Conservation (phyloP, 345 rosid species). For the Passiflora organensis region DNA sequence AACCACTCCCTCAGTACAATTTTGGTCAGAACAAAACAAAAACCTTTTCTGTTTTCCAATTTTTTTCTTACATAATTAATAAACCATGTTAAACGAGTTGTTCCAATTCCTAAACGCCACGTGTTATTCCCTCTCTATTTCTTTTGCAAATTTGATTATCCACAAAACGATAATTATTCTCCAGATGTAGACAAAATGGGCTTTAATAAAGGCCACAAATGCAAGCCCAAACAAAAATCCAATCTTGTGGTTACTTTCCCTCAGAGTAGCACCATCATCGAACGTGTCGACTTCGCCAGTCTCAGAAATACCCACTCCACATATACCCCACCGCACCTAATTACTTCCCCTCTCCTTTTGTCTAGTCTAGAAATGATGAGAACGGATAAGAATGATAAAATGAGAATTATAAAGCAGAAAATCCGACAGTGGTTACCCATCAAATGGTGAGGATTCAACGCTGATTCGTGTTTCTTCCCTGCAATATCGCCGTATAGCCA, state of each 20-base stretch:
- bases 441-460: conserved; percentile 32
- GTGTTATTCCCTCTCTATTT: no score
- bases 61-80: no score
- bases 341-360: neutral
- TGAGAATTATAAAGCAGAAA: neutral
- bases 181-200: conserved; percentile 2
- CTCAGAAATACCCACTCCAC: neutral
- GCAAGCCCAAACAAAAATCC: neutral
- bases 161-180: neutral
- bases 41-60: no score
- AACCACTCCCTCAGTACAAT: no score
- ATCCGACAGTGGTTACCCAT: neutral
- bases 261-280: neutral
- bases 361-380: neutral
- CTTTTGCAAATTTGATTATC: no score
- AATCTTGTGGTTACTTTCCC: neutral
- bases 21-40: no score
- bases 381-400: neutral
- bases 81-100: no score
- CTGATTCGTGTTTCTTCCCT: neutral
- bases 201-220: conserved; percentile 1
- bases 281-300: conserved; percentile 3
- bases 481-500: neutral
- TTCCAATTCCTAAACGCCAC: no score
- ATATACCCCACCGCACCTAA: neutral